These are phyloP conservation scores for Penicillium sp. DNA, from an alignment of 2,329 filamentous ascomycete genomes.

Conservation along the genomic window DNA sequence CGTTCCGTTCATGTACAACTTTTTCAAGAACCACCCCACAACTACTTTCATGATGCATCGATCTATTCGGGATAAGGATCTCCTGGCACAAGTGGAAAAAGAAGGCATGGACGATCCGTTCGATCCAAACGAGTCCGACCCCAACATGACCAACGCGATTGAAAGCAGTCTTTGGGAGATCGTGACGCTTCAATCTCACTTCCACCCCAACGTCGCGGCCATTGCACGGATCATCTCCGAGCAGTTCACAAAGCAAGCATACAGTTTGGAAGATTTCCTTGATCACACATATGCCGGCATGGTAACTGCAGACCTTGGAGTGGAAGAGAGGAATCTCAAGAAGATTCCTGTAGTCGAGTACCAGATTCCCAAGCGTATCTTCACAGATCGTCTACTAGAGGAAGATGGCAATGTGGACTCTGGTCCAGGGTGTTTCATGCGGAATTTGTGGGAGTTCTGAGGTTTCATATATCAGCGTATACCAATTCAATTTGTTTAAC, in stretches of 20 bases:
- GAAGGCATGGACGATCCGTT: constrained; percentile 73
- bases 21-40: constrained; percentile 81
- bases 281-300: constrained; percentile 82
- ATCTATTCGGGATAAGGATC: constrained; percentile 57
- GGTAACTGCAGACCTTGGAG: constrained; percentile 71
- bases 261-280: constrained; percentile 94
- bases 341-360: constrained; percentile 88
- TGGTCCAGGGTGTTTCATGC: constrained; percentile 35
- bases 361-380: constrained; percentile 85
- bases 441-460: constrained; percentile 39
- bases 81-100: constrained; percentile 59
- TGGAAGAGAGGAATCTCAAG: constrained; percentile 68
- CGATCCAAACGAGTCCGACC: constrained; percentile 69
- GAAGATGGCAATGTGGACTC: constrained; percentile 41
- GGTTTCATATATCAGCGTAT: constrained; percentile 13
- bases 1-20: constrained; percentile 92
- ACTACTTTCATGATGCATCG: constrained; percentile 97
- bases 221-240: constrained; percentile 91
- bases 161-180: constrained; percentile 96
- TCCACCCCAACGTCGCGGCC: constrained; percentile 94
- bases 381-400: constrained; percentile 47
- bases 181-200: constrained; percentile 84
- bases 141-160: constrained; percentile 80
- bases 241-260: constrained; percentile 94
- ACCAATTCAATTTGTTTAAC: constrained; percentile 9